Evolutionary conservation across 2,329 filamentous ascomycete genomes (phyloP), one percentile per base, ranked within the genome.

Genomic region (Sporothrix globosa): DNA sequence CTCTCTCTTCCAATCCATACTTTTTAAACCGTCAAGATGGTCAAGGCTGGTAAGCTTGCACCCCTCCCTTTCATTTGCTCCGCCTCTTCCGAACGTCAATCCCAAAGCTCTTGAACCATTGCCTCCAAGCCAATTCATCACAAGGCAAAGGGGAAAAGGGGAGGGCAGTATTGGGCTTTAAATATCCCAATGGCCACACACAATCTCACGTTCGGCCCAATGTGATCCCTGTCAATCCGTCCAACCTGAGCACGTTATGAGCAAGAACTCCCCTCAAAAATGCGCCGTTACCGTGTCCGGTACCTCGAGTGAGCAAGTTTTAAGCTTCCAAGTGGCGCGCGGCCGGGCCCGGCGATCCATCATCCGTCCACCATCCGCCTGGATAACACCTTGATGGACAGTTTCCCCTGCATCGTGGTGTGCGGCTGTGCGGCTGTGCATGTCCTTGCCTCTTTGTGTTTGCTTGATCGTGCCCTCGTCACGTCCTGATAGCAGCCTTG

Each of bases 31-130:
- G 84, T 85, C 91, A 97, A 90, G 90, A 97, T 97, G 94, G 94
- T 97, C 87, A 97, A 97, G 89, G 94, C 95, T 85, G 92, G 93
- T 97, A 89, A 80, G 91, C 53, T 69, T 24, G 66, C 54, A 39
- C 67, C 68, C 34, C 27, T 17, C 44, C 14, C 50, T 61, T 14
- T 21, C n/a, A 17, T 60, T 13, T 24, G 30, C 41, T 66, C 63
- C 19, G 50, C 14, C 48, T 50, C 27, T 52, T 66, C 56, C 56
- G 56, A 44, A 44, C 34, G 34, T n/a, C 56, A 61, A 34, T 61
- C 34, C 56, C 46, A 48, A 30, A 41, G n/a, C 6, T 63, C 60
- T 21, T n/a, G 41, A 27, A 27, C 41, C 27, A 60, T 65, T 50
- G 24, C 61, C 44, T 65, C 48, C 19, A 5, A 34, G 24, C 61